Evolutionary conservation across 2,329 filamentous ascomycete genomes (phyloP), one percentile per base, ranked within the genome.

Genomic region (Monascus ruber): DNA sequence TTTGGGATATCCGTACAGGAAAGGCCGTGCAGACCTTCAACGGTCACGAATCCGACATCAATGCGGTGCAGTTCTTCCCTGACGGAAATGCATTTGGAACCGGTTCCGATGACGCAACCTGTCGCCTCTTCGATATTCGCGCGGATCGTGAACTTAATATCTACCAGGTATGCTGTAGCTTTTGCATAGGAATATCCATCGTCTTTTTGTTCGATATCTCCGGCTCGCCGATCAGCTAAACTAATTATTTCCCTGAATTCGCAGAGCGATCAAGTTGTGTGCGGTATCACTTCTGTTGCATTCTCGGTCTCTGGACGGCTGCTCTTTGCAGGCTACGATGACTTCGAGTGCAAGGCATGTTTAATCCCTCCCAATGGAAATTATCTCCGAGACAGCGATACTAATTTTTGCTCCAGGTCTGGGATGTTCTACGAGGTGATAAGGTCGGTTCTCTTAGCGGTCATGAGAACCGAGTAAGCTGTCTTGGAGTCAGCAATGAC

Each of bases 21-120:
- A 95, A 95, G 74, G 93, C 91, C 50, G 88, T 94, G 38, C 91
- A 98, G 72, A 98, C 91, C 2, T 98, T 98, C 64, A 88, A 91
- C 38, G 91, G 91, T 26, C 91, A 96, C 67, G 91, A 96, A 67
- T 95, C 88, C 34, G 91, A 98, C 59, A 98, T 98, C 72, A 98
- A 98, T 65, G 91, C 91, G 54, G 95, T 98, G 49, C 91, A 96
- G 63, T 98, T 96, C 72, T 96, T 96, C 79, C 91, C 91, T 39
- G 93, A 96, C 58, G 91, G 91, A 45, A 94, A 96, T 64, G 94
- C 91, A 25, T 96, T 98, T 59, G 91, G 94, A 50, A 96, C 91
- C 39, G 91, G 91, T 42, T 96, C 91, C 34, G 91, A 98, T 55
- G 91, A 98, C 62, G 91, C 91, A 39, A 94, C 89, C 31, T 98